Evolutionary conservation across 2,329 filamentous ascomycete genomes (phyloP), one percentile per base, ranked within the genome.

Genomic region (Pestalotiopsis fici): DNA sequence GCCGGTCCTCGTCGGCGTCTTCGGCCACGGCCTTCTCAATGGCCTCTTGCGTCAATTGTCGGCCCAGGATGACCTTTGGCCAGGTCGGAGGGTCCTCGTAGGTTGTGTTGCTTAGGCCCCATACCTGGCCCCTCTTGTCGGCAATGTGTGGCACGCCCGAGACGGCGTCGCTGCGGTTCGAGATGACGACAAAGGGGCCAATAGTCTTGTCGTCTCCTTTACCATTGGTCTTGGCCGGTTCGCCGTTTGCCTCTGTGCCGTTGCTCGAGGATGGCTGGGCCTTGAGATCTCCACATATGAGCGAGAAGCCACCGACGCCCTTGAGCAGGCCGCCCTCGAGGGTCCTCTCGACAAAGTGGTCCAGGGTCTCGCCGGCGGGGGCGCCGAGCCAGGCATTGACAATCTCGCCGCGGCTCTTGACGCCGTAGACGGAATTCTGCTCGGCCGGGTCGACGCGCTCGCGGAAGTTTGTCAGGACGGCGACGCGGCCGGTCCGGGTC

Each of bases 391-490:
- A 91, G 0, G 87, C 85, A 13, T 85, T 91, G 35, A 90, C 88
- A 83, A 91, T 89, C 61, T 83, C 85, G 63, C 90, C 90, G 65
- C 90, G 84, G 75, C 88, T 90, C 73, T 83, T 86, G 68, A 82
- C 79, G 21, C 84, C 87, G 74, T 83, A 79, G 37, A 90, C 79
- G 3, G 86, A 85, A 70, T 87, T 85, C 18, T 80, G 79, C 3
- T 80, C 79, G 73, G 88, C 85, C 66, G 83, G 75, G 25, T 81
- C 73, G 65, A 82, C 78, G 27, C 80, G 81, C 79, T 92, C 89
- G 67, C 88, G 85, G 74, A 88, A 91, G 79, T 92, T 92, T 66
- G 90, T 92, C 67, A 92, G 82, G 13, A 91, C 85, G 9, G 89
- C 89, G 65, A 91, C 82, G 67, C 86, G 83, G 13, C 90, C 90